Evolutionary conservation across 495 filamentous ascomycete species (phyloP), one percentile per base, ranked within the genome.

Genomic region (Podospora fimiseda): DNA sequence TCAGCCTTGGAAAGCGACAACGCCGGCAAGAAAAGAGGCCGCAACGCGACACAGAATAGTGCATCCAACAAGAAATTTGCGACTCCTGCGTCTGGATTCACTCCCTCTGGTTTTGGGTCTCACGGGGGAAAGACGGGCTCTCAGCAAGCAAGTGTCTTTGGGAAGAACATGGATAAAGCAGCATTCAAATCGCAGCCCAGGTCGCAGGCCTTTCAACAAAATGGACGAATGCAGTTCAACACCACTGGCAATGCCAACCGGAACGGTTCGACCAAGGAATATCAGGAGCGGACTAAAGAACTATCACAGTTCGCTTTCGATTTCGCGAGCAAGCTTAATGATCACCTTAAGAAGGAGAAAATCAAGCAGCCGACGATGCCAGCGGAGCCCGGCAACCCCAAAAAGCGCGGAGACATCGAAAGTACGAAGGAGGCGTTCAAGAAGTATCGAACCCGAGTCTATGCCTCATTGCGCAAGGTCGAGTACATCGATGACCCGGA

Each of bases 401-500:
- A 56, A 20, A 74, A 72, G 47, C 66, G 65, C 45, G 67, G 56
- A n/a, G 65, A 61, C 1, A 62, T 79, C 48, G 73, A 76, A 27
- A 63, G 48, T 13, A 66, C 78, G 21, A 71, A 75, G 49, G 69
- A 72, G 13, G 43, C 65, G 1, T 74, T 70, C 54, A 89, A 87
- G 66, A 70, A 82, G 52, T 81, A 89, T 45, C 82, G 89, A 39
- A 79, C 80, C 38, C 80, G 74, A 52, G 82, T 87, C 48, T 80
- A 88, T 46, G 75, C 78, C 45, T 73, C 80, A 18, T 81, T 90
- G 9, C 90, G 94, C 48, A 77, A 73, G 51, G 80, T 81, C 48
- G 85, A 86, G 9, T 77, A 88, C 19, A 86, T 96, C 66, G 88
- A 93, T 47, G 90, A 99, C 62, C 94, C 94, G 0, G 84, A 94